phyloP scores from a whole-genome alignment of 345 rosid genomes.

The sweet orange (Citrus sinensis) region DVS_A1.0 CM039163.1:1911501-1912000 shows the following conservation, averaged over 20 bases:
- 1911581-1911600: constrained; percentile 27
- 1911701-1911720: constrained; percentile 11
- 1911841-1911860: too few relatives aligned
- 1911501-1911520: constrained; percentile 19
- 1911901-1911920: too few relatives aligned
- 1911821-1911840: too few relatives aligned
- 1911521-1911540: constrained; percentile 36
- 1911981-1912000: too few relatives aligned
- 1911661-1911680: constrained; percentile 19
- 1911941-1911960: too few relatives aligned
- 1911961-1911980: too few relatives aligned
- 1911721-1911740: constrained; percentile 15
- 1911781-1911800: not conserved
- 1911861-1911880: too few relatives aligned
- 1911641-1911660: constrained; percentile 15
- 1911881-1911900: too few relatives aligned
- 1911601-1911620: constrained; percentile 35
- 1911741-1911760: constrained; percentile 23
- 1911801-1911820: too few relatives aligned
- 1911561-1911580: constrained; percentile 10
- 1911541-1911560: constrained; percentile 7
- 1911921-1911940: too few relatives aligned
- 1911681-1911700: not conserved
- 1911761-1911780: not conserved
- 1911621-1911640: constrained; percentile 16